phyloP scores from a whole-genome alignment of 768 basidiomycete genomes.

The Podaxis sp. region DNA sequence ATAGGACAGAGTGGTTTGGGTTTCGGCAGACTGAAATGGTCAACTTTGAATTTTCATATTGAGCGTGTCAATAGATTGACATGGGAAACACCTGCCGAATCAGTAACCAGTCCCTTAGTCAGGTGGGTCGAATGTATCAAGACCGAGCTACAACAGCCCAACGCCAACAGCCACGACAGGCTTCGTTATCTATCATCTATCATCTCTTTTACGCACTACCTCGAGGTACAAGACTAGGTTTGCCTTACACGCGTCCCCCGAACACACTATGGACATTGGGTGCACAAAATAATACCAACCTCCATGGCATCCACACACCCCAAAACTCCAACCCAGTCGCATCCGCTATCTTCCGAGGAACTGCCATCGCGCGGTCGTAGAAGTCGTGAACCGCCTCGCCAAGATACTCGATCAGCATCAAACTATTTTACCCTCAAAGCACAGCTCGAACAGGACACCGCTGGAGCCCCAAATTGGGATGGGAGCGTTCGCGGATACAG shows the following conservation, averaged over 20 bases:
- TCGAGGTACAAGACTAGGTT: neutral
- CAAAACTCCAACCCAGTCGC: constrained; percentile 65
- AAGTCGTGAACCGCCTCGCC: constrained; percentile 30
- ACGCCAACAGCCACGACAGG: neutral
- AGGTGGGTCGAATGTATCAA: neutral
- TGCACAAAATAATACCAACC: constrained; percentile 2
- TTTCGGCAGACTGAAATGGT: no score
- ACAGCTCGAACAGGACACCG: constrained; percentile 49
- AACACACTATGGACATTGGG: constrained; percentile 5
- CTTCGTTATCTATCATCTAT: neutral
- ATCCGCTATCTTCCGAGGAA: constrained; percentile 69
- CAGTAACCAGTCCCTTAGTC: neutral
- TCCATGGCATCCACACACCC: constrained; percentile 39
- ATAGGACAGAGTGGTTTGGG: no score
- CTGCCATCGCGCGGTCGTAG: constrained; percentile 40
- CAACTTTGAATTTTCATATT: neutral
- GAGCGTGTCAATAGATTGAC: neutral
- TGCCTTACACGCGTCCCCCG: neutral
- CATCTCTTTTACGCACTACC: neutral
- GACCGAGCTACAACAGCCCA: neutral
- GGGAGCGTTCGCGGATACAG: constrained; percentile 59
- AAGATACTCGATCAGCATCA: constrained; percentile 28
- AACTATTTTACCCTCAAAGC: constrained; percentile 67
- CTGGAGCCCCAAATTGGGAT: constrained; percentile 37
- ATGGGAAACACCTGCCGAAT: neutral